phyloP scores from a whole-genome alignment of 1,284 basidiomycete species.

The Phellopilus nigrolimitatus region DNA sequence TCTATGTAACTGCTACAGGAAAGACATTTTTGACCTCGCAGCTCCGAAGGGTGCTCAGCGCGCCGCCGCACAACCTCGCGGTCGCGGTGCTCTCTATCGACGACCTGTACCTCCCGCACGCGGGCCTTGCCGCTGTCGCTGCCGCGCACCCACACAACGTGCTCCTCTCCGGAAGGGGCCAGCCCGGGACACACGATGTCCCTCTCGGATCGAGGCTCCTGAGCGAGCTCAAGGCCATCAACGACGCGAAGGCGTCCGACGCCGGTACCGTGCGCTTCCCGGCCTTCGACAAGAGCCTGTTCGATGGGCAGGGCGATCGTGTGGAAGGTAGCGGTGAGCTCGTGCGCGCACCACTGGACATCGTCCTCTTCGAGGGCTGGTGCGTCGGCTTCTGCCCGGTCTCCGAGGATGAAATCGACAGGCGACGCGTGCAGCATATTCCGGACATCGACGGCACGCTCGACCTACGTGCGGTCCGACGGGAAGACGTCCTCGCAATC shows the following conservation, averaged over 20 bases:
- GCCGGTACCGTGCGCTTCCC: conserved; percentile 71
- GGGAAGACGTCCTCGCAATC: conserved; percentile 52
- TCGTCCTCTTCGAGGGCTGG: conserved; percentile 90
- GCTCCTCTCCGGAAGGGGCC: conserved; percentile 74
- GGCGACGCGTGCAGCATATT: conserved; percentile 31
- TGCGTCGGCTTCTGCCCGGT: conserved; percentile 72
- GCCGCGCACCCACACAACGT: conserved; percentile 59
- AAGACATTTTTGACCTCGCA: conserved; percentile 69
- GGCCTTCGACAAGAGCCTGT: conserved; percentile 82
- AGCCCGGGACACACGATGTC: conserved; percentile 86
- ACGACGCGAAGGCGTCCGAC: too few relatives aligned
- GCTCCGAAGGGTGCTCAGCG: conserved; percentile 46
- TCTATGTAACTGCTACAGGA: conserved; percentile 34
- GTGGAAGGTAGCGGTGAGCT: conserved; percentile 38
- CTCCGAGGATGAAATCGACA: conserved; percentile 39
- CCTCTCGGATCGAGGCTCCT: conserved; percentile 55
- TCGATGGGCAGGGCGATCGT: conserved; percentile 80
- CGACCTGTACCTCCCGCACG: too few relatives aligned
- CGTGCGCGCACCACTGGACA: conserved; percentile 57
- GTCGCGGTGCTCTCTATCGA: too few relatives aligned
- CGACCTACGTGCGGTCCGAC: too few relatives aligned
- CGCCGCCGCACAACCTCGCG: too few relatives aligned
- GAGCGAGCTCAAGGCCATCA: conserved; percentile 44
- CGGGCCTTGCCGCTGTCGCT: too few relatives aligned
- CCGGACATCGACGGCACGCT: conserved; percentile 37